phyloP scores from a whole-genome alignment of 129 eudicot genomes.

The Daucus carota region DNA sequence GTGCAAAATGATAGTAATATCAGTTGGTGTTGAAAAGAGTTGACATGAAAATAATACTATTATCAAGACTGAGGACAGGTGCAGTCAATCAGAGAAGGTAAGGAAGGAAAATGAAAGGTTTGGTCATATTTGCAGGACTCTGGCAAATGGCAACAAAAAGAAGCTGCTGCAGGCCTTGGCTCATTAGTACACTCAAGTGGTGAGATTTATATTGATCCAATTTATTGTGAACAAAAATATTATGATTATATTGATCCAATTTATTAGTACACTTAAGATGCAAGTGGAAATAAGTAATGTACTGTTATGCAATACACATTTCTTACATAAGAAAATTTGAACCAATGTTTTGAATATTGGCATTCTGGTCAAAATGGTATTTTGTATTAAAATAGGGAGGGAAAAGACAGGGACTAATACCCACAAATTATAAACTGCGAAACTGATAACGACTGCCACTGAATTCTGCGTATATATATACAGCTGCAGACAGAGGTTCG shows the following conservation, averaged over 20 bases:
- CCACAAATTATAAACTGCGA: neutral
- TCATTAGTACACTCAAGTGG: constrained; percentile 4
- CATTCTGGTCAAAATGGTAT: neutral
- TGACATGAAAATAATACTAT: neutral
- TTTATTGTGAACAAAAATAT: no score
- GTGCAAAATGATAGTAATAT: neutral
- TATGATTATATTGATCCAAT: no score
- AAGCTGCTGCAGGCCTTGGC: constrained; percentile 51
- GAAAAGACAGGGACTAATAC: neutral
- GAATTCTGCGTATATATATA: neutral
- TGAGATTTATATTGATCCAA: neutral
- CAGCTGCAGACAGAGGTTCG: neutral
- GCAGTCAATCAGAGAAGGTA: neutral
- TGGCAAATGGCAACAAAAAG: constrained; percentile 57
- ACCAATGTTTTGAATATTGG: no score
- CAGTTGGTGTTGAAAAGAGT: neutral
- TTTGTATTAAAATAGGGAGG: no score
- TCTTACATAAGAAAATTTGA: no score
- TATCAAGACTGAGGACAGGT: neutral
- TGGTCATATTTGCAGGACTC: constrained; percentile 6
- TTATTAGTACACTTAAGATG: no score
- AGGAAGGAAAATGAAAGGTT: neutral
- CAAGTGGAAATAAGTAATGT: no score
- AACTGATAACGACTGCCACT: neutral
- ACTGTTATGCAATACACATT: no score